Conservation (phyloP, 1,284 basidiomycete genomes). For the Termitomyces sp. region DNA sequence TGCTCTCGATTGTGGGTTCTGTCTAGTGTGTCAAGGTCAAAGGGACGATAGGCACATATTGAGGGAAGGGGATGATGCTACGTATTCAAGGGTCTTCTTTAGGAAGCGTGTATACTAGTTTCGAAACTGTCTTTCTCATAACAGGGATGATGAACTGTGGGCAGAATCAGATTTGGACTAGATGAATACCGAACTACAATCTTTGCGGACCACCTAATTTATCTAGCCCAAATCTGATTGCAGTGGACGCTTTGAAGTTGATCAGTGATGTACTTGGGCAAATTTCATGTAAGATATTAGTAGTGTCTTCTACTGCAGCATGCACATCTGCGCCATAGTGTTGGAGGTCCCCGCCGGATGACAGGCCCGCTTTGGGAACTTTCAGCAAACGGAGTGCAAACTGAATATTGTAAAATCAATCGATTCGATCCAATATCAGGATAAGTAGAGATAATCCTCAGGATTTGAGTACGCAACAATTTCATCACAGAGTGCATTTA, state of each 20-base stretch:
- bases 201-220: too few species aligned
- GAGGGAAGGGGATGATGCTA: slow-evolving; percentile 64
- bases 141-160: slow-evolving; percentile 54
- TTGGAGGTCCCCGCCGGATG: slow-evolving; percentile 16
- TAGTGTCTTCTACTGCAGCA: slow-evolving; percentile 60
- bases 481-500: too few species aligned
- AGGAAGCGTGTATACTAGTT: slow-evolving; percentile 37
- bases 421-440: slow-evolving; percentile 92
- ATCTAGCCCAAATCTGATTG: too few species aligned
- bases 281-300: slow-evolving; percentile 92
- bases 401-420: slow-evolving; percentile 83
- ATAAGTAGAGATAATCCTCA: too few species aligned
- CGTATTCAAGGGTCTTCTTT: slow-evolving; percentile 44
- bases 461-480: too few species aligned
- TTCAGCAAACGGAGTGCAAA: slow-evolving; percentile 63
- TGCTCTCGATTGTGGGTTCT: slow-evolving; percentile 28
- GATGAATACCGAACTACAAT: slow-evolving; percentile 24
- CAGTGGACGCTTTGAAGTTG: slow-evolving; percentile 37
- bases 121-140: slow-evolving; percentile 39
- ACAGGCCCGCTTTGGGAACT: slow-evolving; percentile 29
- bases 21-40: slow-evolving; percentile 51
- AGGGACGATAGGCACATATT: slow-evolving; percentile 37
- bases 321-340: slow-evolving; percentile 11
- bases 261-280: slow-evolving; percentile 94
- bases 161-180: not conserved